Evolutionary conservation across 2,329 filamentous ascomycete species (phyloP).

Genomic region (Exophiala oligosperma): DNA sequence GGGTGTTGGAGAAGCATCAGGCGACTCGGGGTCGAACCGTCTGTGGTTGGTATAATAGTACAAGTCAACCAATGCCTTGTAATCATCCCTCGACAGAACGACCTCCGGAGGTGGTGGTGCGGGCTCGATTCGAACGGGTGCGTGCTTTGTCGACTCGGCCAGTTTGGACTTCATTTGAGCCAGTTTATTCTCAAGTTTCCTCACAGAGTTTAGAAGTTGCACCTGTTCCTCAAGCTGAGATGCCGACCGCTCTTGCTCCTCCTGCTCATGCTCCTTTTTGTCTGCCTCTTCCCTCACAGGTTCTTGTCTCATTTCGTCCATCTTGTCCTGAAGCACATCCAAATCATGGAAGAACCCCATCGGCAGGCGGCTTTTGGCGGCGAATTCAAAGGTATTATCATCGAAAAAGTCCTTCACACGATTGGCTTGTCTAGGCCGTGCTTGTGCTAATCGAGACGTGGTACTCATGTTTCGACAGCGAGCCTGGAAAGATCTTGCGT

Average conservation of each 20-base stretch:
- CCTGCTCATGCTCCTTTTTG: slow-evolving; percentile 33
- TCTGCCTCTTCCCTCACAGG: slow-evolving; percentile 39
- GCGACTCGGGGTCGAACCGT: slow-evolving; percentile 28
- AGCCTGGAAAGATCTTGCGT: background rate
- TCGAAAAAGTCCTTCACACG: slow-evolving; percentile 20
- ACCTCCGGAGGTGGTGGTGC: slow-evolving; percentile 11
- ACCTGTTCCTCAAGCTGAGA: slow-evolving; percentile 21
- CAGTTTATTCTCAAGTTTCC: slow-evolving; percentile 29
- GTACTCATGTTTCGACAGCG: background rate
- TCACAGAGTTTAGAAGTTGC: slow-evolving; percentile 24
- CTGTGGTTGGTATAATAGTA: slow-evolving; percentile 41
- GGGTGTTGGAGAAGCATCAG: slow-evolving; percentile 29
- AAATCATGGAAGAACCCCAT: slow-evolving; percentile 26
- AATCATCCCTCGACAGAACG: slow-evolving; percentile 43
- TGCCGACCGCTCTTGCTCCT: slow-evolving; percentile 34
- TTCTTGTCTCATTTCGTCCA: slow-evolving; percentile 23
- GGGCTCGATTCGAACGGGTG: background rate
- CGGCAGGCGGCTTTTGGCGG: slow-evolving; percentile 21
- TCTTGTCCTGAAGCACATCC: slow-evolving; percentile 16
- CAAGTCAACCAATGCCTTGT: slow-evolving; percentile 49
- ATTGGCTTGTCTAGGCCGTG: background rate
- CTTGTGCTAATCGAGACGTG: background rate
- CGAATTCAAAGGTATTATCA: slow-evolving; percentile 23
- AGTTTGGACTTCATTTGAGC: slow-evolving; percentile 26
- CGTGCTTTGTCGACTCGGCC: slow-evolving; percentile 1